phyloP scores from a whole-genome alignment of 257 asterid genomes.

The Petrea volubilis region DNA sequence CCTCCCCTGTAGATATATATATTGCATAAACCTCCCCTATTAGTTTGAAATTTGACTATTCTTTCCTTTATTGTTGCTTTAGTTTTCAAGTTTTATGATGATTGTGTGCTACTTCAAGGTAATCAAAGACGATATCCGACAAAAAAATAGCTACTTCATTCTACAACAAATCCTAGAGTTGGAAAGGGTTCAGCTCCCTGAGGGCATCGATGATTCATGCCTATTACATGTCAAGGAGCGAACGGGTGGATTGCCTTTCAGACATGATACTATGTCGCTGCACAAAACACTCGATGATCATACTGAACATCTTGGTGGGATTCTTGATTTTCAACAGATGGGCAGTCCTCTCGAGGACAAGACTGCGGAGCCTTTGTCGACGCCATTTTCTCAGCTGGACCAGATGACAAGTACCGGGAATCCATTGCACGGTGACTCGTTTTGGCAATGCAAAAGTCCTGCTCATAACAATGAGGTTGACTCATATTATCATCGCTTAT shows the following conservation, averaged over 20 bases:
- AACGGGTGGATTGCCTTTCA: slow-evolving; percentile 21
- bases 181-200: slow-evolving; percentile 55
- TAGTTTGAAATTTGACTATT: too few species aligned
- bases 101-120: slow-evolving; percentile 33
- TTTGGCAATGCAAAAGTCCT: slow-evolving; percentile 67
- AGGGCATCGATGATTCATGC: slow-evolving; percentile 31
- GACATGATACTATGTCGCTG: slow-evolving; percentile 26
- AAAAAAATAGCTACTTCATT: slow-evolving; percentile 35
- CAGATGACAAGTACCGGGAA: slow-evolving; percentile 29
- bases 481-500: not conserved
- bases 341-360: slow-evolving; percentile 34
- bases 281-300: slow-evolving; percentile 31
- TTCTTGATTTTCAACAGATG: slow-evolving; percentile 30
- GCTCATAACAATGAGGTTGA: slow-evolving; percentile 60
- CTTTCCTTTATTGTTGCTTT: too few species aligned
- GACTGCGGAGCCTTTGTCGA: slow-evolving; percentile 40
- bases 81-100: not conserved
- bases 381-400: slow-evolving; percentile 51
- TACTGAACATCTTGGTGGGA: slow-evolving; percentile 33
- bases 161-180: slow-evolving; percentile 69
- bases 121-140: slow-evolving; percentile 17
- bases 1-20: too few species aligned
- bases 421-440: slow-evolving; percentile 45
- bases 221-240: slow-evolving; percentile 34
- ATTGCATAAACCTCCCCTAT: too few species aligned